Evolutionary conservation across 768 basidiomycete species (phyloP), one percentile per base, ranked within the genome.

Genomic region (Rhizopogon salebrosus): DNA sequence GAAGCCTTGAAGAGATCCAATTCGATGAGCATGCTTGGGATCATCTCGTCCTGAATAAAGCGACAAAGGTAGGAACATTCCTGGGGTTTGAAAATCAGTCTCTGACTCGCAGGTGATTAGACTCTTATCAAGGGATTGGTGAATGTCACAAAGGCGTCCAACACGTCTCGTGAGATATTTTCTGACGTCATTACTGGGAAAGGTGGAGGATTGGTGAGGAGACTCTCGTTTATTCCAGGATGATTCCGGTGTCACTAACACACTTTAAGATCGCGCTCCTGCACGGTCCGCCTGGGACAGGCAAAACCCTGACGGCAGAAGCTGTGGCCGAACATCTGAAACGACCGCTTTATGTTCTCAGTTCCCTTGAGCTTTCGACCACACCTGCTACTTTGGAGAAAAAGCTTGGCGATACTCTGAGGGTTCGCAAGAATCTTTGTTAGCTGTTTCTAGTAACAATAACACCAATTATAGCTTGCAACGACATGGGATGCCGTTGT

Each of bases 401-500:
- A 10, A 67, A 72, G 0, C 70, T 82, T 26, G 46, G 56, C 24
- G 51, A 54, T 14, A 49, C 57, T n/a, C 57, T 67, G 31, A 58
- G 54, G 10, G 60, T 64, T 45, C 40, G 49, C 18, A 31, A 26
- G 2, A 10, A 20, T 23, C 26, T 11, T 27, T 24, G 20, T 46
- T 27, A 46, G n/a, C 13, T 8, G 20, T 40, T 16, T 26, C n/a
- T 42, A 34, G 31, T 22, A 18, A 46, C 26, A 9, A 74, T 78
- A 57, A 67, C 68, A 11, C 73, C 79, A n/a, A 14, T 77, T 78
- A 45, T 72, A 80, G 50, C 71, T 81, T 41, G 79, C 80, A 0
- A 82, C 79, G 13, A 74, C 75, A n/a, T 82, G 80, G 80, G 80
- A 80, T 54, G 80, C 79, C 0, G 80, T 81, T 41, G 76, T 81